A percentile compares a stretch with the other conserved stretches of the same genome.
These are phyloP conservation scores for Penicillium egyptiacum DNA, from an alignment of 495 filamentous ascomycete species.

Conservation along the genomic window DNA sequence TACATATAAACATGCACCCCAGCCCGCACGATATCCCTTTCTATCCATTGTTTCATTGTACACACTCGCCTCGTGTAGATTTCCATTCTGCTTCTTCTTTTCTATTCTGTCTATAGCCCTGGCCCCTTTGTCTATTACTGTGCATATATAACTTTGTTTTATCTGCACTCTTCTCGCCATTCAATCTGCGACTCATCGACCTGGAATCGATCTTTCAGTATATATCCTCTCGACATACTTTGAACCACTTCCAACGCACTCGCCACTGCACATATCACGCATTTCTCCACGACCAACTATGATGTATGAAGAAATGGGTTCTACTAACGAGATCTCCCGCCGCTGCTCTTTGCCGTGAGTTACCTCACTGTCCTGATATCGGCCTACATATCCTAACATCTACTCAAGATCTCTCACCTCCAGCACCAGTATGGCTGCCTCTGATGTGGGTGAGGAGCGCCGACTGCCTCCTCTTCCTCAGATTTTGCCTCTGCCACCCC, in stretches of 20 bases:
- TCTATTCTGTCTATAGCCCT: slow-evolving; percentile 31
- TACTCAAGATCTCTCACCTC: slow-evolving; percentile 23
- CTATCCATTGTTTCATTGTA: slow-evolving; percentile 23
- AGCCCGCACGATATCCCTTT: slow-evolving; percentile 20
- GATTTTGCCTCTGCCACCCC: slow-evolving; percentile 40
- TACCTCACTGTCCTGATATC: not conserved
- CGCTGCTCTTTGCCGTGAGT: slow-evolving; percentile 48
- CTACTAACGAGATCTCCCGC: slow-evolving; percentile 34
- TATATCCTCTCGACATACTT: slow-evolving; percentile 14
- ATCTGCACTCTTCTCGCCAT: not conserved
- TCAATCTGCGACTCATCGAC: slow-evolving; percentile 2
- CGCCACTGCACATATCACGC: slow-evolving; percentile 23
- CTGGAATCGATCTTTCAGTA: slow-evolving; percentile 21
- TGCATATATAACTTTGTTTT: slow-evolving; percentile 27
- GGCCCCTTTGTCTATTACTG: slow-evolving; percentile 17
- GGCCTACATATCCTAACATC: slow-evolving; percentile 2
- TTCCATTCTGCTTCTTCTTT: slow-evolving; percentile 18
- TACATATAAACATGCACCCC: slow-evolving; percentile 35
- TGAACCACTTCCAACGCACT: slow-evolving; percentile 15
- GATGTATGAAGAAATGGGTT: slow-evolving; percentile 40
- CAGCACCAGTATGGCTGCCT: slow-evolving; percentile 19
- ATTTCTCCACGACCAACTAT: slow-evolving; percentile 18
- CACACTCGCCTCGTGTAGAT: slow-evolving; percentile 27
- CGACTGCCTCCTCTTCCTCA: slow-evolving; percentile 47
- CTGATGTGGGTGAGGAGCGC: slow-evolving; percentile 36